phyloP scores from a whole-genome alignment of 2,329 filamentous ascomycete species.

The Botrytis porri region DNA sequence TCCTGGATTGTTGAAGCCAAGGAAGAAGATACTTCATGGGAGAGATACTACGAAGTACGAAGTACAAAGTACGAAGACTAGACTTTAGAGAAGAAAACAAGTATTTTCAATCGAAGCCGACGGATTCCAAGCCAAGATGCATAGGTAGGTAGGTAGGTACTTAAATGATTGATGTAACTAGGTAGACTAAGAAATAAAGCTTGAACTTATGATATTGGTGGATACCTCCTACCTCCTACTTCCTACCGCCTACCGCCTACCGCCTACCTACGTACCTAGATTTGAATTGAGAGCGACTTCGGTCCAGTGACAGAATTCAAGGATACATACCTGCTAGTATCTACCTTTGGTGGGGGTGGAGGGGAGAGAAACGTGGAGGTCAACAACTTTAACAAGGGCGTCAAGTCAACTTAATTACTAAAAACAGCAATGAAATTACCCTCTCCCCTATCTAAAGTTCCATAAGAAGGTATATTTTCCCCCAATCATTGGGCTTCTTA shows the following conservation, averaged over 20 bases:
- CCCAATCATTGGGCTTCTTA: neutral
- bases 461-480: slow-evolving; percentile 9
- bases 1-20: neutral
- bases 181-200: neutral
- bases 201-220: neutral
- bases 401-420: slow-evolving; percentile 1
- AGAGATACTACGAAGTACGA: neutral
- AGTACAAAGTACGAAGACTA: no score
- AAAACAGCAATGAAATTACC: slow-evolving; percentile 3
- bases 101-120: neutral
- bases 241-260: no score
- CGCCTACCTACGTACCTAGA: no score
- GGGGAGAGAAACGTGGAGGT: neutral
- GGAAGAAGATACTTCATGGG: neutral
- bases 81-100: neutral
- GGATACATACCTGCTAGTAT: neutral
- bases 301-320: neutral
- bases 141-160: no score
- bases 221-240: neutral
- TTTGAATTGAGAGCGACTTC: neutral
- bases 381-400: neutral
- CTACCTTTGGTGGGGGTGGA: slow-evolving; percentile 1
- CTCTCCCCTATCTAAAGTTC: neutral
- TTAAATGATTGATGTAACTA: neutral
- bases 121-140: neutral